Conservation (phyloP, 2,329 filamentous ascomycete genomes). For the Diaporthe amygdali region DNA sequence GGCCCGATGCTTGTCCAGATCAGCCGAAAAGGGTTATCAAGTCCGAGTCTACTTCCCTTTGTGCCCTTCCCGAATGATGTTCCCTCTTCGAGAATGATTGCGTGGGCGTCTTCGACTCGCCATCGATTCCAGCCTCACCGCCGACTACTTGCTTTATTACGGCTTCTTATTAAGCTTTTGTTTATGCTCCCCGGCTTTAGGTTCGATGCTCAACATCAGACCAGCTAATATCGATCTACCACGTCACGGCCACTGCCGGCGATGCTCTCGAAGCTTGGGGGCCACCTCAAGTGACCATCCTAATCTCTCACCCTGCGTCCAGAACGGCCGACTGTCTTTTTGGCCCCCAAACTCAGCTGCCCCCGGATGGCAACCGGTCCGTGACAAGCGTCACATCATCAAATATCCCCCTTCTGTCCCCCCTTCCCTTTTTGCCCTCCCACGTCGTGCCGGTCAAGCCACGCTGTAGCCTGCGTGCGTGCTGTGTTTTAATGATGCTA, state of each 20-base stretch:
- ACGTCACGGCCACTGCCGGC: not conserved
- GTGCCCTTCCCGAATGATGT: conserved; percentile 6
- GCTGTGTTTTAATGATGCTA: not conserved
- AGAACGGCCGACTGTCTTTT: not conserved
- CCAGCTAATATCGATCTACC: not conserved
- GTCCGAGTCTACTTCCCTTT: not conserved
- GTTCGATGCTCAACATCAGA: not conserved
- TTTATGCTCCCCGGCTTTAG: not conserved
- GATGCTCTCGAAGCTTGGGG: not conserved
- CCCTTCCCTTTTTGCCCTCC: conserved; percentile 2
- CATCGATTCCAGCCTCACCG: not conserved
- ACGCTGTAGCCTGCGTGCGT: not conserved
- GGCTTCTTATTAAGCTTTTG: not conserved
- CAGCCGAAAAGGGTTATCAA: conserved; percentile 5
- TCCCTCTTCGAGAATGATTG: conserved; percentile 10
- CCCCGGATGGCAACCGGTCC: not conserved
- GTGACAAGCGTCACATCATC: not conserved
- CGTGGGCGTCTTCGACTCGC: not conserved
- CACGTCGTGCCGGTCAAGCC: not conserved
- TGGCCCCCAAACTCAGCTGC: conserved; percentile 4
- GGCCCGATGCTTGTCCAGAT: not conserved
- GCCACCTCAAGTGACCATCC: not conserved
- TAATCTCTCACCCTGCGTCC: not conserved
- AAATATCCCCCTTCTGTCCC: not conserved
- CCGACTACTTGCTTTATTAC: not conserved